Conservation (phyloP, 1,139 yeast genomes). For the Diutina pseudorugosa region DNA sequence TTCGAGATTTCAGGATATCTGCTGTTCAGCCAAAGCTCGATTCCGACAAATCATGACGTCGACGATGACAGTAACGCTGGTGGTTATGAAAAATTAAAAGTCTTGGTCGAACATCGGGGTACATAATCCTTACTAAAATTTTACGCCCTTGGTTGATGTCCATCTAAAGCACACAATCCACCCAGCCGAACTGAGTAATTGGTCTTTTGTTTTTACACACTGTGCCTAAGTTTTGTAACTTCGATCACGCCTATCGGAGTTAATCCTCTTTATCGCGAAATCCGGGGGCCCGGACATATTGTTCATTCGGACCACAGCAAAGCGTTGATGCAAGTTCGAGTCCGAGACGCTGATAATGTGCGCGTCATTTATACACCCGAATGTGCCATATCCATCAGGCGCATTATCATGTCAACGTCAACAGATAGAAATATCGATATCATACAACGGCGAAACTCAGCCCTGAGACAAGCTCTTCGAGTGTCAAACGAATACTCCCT, state of each 20-base stretch:
- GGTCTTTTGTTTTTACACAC: too few species aligned
- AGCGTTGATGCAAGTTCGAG: background rate
- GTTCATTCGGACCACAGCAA: background rate
- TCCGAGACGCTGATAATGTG: background rate
- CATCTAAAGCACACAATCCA: too few species aligned
- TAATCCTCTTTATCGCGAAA: background rate
- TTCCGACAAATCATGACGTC: too few species aligned
- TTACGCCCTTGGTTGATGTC: too few species aligned
- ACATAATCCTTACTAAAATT: too few species aligned
- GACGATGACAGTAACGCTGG: too few species aligned
- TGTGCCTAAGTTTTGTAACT: too few species aligned
- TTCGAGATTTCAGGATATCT: too few species aligned
- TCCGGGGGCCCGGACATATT: background rate
- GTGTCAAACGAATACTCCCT: slow-evolving; percentile 2
- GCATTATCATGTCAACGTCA: background rate
- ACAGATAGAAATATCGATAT: background rate
- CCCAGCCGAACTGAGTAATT: too few species aligned
- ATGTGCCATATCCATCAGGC: background rate
- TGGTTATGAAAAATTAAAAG: too few species aligned
- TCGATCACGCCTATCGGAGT: background rate
- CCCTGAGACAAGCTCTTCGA: background rate
- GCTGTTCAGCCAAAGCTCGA: too few species aligned
- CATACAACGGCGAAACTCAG: background rate
- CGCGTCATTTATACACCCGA: background rate
- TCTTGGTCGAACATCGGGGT: too few species aligned